These are phyloP conservation scores for Solanum okadae DNA, from an alignment of 257 asterid species.

Conservation along the genomic window DNA sequence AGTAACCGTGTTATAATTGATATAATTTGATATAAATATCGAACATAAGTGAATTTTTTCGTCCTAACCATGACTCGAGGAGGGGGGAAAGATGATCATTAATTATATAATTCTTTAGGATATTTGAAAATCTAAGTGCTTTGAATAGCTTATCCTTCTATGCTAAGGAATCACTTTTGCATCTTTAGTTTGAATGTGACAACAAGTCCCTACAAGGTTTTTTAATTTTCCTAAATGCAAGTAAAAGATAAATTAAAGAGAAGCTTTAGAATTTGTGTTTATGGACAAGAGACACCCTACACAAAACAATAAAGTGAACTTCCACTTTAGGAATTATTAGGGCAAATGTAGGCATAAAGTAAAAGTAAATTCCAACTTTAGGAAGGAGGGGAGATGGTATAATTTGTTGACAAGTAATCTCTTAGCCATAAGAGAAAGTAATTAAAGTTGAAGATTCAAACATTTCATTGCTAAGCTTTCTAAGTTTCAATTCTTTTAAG, in stretches of 20 bases:
- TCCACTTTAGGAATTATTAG: not conserved
- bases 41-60: not conserved
- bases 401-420: not conserved
- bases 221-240: not conserved
- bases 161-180: conserved; percentile 5
- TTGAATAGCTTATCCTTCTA: not conserved
- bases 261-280: not conserved
- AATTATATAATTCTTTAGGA: not conserved
- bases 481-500: not conserved
- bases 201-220: not conserved
- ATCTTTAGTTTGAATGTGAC: not conserved
- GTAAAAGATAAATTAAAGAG: not conserved
- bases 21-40: not conserved
- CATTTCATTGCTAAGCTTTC: not conserved
- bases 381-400: not conserved
- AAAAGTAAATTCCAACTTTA: not conserved
- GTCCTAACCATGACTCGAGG: not conserved
- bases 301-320: not conserved
- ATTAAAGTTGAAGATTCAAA: not conserved
- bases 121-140: not conserved
- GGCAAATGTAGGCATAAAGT: not conserved
- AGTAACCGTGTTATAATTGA: accelerated
- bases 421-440: not conserved
- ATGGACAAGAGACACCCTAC: not conserved
- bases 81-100: not conserved